Evolutionary conservation across 2,329 filamentous ascomycete genomes (phyloP).

Genomic region (Alternaria ethzedia): DNA sequence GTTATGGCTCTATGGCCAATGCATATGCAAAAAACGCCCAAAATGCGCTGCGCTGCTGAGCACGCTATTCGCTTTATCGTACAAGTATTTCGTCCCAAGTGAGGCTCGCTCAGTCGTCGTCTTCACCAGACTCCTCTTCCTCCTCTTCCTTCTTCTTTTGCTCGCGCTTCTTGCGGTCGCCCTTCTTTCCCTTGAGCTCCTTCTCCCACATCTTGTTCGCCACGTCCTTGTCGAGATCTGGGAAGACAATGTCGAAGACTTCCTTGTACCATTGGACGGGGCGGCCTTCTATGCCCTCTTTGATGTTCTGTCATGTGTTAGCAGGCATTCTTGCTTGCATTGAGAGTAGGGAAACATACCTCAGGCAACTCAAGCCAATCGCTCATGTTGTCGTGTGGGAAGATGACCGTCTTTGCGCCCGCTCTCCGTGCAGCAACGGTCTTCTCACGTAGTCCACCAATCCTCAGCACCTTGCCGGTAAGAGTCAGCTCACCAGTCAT

Average conservation of each 20-base stretch:
- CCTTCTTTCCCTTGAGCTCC: constrained; percentile 55
- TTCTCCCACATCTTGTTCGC: constrained; percentile 77
- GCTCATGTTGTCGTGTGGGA: constrained; percentile 92
- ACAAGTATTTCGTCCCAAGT: constrained; percentile 14
- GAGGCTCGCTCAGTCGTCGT: constrained; percentile 35
- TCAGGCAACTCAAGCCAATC: constrained; percentile 98
- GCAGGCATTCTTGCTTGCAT: neutral
- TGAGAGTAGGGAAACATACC: constrained; percentile 62
- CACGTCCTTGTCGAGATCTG: constrained; percentile 73
- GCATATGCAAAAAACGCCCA: constrained; percentile 14
- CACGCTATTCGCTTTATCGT: constrained; percentile 1
- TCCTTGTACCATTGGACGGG: constrained; percentile 93
- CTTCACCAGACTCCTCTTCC: constrained; percentile 49
- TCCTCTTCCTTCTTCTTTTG: constrained; percentile 55
- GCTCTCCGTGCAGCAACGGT: constrained; percentile 92
- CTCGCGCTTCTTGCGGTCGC: constrained; percentile 44
- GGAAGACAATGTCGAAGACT: constrained; percentile 91
- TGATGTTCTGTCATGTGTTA: constrained; percentile 79
- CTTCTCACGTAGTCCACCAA: constrained; percentile 94
- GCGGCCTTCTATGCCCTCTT: constrained; percentile 89
- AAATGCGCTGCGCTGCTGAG: constrained; percentile 14
- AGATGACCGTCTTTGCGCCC: constrained; percentile 91
- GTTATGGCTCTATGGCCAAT: neutral
- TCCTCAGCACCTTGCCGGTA: constrained; percentile 93
- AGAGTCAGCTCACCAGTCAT: constrained; percentile 99